Conservation (phyloP, 495 filamentous ascomycete genomes). For the Parathielavia hyrcaniae region DNA sequence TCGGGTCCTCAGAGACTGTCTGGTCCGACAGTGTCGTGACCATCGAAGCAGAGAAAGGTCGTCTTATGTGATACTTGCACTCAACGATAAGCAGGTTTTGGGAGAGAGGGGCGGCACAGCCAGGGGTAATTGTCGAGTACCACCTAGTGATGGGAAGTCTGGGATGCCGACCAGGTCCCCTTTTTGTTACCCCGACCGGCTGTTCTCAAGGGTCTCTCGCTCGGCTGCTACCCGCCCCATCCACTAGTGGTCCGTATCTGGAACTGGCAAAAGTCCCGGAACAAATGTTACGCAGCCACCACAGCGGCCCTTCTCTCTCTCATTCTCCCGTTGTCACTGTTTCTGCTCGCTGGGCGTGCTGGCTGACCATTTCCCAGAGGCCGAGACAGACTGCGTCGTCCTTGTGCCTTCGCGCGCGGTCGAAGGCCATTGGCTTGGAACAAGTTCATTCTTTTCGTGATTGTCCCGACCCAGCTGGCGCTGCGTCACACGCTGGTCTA, state of each 20-base stretch:
- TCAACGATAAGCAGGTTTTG: background rate
- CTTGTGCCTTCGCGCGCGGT: slow-evolving; percentile 22
- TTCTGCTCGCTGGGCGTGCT: slow-evolving; percentile 13
- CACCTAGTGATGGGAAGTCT: slow-evolving; percentile 32
- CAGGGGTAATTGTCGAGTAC: slow-evolving; percentile 23
- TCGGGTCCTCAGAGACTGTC: slow-evolving; percentile 15
- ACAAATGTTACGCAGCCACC: slow-evolving; percentile 19
- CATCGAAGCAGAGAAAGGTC: background rate
- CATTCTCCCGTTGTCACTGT: slow-evolving; percentile 17
- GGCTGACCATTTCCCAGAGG: slow-evolving; percentile 25
- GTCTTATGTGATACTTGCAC: background rate
- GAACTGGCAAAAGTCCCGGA: slow-evolving; percentile 26
- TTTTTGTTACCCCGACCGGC: slow-evolving; percentile 24
- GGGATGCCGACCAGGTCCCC: slow-evolving; percentile 24
- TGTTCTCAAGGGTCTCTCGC: slow-evolving; percentile 30
- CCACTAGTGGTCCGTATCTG: slow-evolving; percentile 14
- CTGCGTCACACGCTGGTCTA: slow-evolving; percentile 22
- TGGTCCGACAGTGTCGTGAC: background rate
- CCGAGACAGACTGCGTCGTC: slow-evolving; percentile 15
- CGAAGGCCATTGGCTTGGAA: slow-evolving; percentile 14
- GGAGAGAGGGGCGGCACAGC: background rate
- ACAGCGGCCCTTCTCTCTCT: slow-evolving; percentile 9
- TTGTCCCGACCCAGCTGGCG: slow-evolving; percentile 23
- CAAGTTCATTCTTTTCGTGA: slow-evolving; percentile 20
- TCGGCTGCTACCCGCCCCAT: slow-evolving; percentile 26